Base-by-base conservation (phyloP, 148 eudicot species). In the Mesembryanthemum crystallinum region DNA sequence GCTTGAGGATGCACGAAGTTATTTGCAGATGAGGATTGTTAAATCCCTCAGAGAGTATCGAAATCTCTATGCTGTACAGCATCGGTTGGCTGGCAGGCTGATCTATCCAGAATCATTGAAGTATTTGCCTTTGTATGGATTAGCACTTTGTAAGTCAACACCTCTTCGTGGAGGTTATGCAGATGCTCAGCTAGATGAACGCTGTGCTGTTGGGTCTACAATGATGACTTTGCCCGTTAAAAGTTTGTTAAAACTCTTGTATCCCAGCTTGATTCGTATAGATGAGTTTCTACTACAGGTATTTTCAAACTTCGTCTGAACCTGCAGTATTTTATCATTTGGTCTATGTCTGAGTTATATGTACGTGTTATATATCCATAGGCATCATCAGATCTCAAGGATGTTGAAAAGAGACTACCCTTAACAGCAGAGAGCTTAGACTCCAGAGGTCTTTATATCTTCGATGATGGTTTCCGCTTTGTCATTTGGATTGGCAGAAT, bases 401-500 rank as follows among this genome's bases (percentile, higher is more conserved):
- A 73, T 73, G 66, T 76, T 78, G 79, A 64, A 42, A 87, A 79
- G 69, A 85, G 92, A 75, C 73, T 95, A 71, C 92, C 98, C 47
- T 85, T 95, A 23, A 79, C 88, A 71, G 88, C 86, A 78, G 92
- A 92, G 69, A 92, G 99, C 89, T 87, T 95, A 74, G 98, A 95
- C 77, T 76, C 98, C 24, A 86, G 90, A 82, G 99, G 98, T 37
- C 87, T 95, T 82, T 95, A 92, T 86, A 70, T 92, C 9, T 92
- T 81, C 76, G 98, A 95, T 83, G 91, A 95, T 80, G 99, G 99
- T 83, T 89, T 95, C 70, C 89, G 89, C 72, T 88, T 95, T 86
- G 93, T 95, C 75, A 79, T 95, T 75, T 95, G 99, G 99, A 88
- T 91, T 86, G 99, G 99, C 52, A 87, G 88, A 73, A 87, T 89